A percentile compares a stretch with the other conserved stretches of the same genome.
These are phyloP conservation scores for Metschnikowia koreensis DNA, from an alignment of 805 yeast genomes.

Conservation along the genomic window DNA sequence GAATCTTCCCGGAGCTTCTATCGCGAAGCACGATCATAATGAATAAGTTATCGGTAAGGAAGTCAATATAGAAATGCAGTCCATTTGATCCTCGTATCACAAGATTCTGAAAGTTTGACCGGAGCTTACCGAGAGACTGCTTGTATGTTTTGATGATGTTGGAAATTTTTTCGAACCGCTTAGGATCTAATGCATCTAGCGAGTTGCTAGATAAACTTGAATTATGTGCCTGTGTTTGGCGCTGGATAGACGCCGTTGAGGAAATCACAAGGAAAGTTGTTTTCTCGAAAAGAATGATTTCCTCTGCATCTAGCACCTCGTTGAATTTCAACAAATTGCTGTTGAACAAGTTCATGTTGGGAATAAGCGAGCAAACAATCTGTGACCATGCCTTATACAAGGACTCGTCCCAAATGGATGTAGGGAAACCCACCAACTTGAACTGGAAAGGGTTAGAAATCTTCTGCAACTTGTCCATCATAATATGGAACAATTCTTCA, in stretches of 20 bases:
- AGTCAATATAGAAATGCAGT: slow-evolving; percentile 48
- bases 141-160: slow-evolving; percentile 92
- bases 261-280: slow-evolving; percentile 87
- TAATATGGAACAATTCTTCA: slow-evolving; percentile 75
- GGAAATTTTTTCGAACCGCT: slow-evolving; percentile 89
- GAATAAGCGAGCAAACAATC: slow-evolving; percentile 91
- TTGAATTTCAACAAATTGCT: slow-evolving; percentile 72
- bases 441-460: slow-evolving; percentile 68
- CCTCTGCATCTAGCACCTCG: slow-evolving; percentile 75
- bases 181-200: slow-evolving; percentile 63
- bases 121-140: slow-evolving; percentile 83
- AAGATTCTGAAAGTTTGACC: slow-evolving; percentile 78
- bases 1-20: slow-evolving; percentile 21
- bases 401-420: slow-evolving; percentile 97
- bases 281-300: slow-evolving; percentile 86
- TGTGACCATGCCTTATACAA: slow-evolving; percentile 96
- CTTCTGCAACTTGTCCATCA: slow-evolving; percentile 77
- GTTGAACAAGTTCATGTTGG: slow-evolving; percentile 82
- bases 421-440: slow-evolving; percentile 80
- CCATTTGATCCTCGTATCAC: slow-evolving; percentile 61
- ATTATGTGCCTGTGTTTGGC: slow-evolving; percentile 20
- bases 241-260: slow-evolving; percentile 46
- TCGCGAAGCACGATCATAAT: slow-evolving; percentile 58
- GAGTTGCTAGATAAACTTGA: slow-evolving; percentile 7
- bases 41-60: slow-evolving; percentile 58